These are phyloP conservation scores for Mycothermus thermophilus DNA, from an alignment of 495 filamentous ascomycete genomes.

Conservation along the genomic window DNA sequence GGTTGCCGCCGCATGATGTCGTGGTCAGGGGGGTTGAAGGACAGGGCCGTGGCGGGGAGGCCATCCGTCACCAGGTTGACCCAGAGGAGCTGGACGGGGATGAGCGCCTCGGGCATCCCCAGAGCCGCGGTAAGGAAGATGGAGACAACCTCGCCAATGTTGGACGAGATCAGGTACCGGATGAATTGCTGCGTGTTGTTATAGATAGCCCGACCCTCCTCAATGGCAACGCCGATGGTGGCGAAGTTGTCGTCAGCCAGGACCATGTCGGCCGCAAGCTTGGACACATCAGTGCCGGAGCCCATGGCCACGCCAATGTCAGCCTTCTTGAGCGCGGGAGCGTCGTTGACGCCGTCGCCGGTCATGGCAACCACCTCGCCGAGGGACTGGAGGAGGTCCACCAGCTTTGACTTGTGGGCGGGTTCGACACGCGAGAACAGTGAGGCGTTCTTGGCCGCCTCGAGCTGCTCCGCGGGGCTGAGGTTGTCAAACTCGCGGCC, in stretches of 20 bases:
- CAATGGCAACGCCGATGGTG: slow-evolving; percentile 89
- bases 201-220: slow-evolving; percentile 96
- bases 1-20: slow-evolving; percentile 93
- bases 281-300: slow-evolving; percentile 93
- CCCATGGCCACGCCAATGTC: slow-evolving; percentile 99
- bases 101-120: slow-evolving; percentile 95
- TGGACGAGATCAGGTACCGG: slow-evolving; percentile 95
- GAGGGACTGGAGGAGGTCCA: slow-evolving; percentile 85
- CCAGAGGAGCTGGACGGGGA: slow-evolving; percentile 96
- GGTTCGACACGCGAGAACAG: slow-evolving; percentile 98
- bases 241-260: slow-evolving; percentile 98
- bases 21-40: slow-evolving; percentile 94
- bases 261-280: slow-evolving; percentile 96
- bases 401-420: slow-evolving; percentile 84
- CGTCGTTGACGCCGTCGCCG: slow-evolving; percentile 98
- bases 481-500: slow-evolving; percentile 88
- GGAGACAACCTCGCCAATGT: slow-evolving; percentile 98
- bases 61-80: slow-evolving; percentile 98
- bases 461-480: slow-evolving; percentile 60
- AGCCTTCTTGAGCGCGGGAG: slow-evolving; percentile 93
- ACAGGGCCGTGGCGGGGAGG: slow-evolving; percentile 87
- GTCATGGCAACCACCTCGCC: slow-evolving; percentile 99
- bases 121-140: slow-evolving; percentile 96
- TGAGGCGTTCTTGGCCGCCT: slow-evolving; percentile 71
- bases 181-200: slow-evolving; percentile 99